These are phyloP conservation scores for Paramecium caudatum DNA, from an alignment of 73 alveolate genomes.

Conservation along the genomic window DNA sequence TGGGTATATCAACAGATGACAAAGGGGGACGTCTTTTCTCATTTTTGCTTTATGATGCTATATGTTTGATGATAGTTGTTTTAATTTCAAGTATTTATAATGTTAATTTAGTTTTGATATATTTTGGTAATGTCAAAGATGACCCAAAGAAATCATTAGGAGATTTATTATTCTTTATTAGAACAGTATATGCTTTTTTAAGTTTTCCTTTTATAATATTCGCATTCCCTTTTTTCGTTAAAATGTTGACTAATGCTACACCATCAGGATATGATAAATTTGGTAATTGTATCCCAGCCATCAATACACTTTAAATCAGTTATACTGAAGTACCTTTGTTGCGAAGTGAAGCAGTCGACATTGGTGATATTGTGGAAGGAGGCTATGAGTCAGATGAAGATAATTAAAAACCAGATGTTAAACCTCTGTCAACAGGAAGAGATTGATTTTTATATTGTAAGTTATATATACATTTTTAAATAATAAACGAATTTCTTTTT, in stretches of 20 bases:
- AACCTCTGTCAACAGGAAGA: too few species aligned
- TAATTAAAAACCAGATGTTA: too few species aligned
- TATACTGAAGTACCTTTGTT: not conserved
- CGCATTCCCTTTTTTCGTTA: not conserved
- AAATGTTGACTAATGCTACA: constrained; percentile 17
- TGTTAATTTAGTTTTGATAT: not conserved
- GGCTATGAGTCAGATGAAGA: not conserved
- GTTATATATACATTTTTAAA: too few species aligned
- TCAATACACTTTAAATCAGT: constrained; percentile 3
- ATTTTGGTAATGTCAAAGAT: not conserved
- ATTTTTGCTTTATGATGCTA: not conserved
- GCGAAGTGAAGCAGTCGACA: not conserved
- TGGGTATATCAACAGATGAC: not conserved
- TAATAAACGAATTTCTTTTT: too few species aligned
- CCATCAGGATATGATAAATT: constrained; percentile 56
- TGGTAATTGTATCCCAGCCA: constrained; percentile 32
- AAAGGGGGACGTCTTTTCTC: constrained; percentile 33
- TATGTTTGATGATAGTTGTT: not conserved
- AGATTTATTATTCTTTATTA: constrained; percentile 17
- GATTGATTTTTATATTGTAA: too few species aligned
- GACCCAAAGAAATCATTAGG: not conserved
- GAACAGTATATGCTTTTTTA: constrained; percentile 17
- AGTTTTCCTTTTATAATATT: constrained; percentile 54
- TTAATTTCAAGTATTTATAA: not conserved
- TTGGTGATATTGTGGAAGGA: constrained; percentile 11